Conservation (phyloP, 1,284 basidiomycete genomes). For the Laetiporus sulphureus region DNA sequence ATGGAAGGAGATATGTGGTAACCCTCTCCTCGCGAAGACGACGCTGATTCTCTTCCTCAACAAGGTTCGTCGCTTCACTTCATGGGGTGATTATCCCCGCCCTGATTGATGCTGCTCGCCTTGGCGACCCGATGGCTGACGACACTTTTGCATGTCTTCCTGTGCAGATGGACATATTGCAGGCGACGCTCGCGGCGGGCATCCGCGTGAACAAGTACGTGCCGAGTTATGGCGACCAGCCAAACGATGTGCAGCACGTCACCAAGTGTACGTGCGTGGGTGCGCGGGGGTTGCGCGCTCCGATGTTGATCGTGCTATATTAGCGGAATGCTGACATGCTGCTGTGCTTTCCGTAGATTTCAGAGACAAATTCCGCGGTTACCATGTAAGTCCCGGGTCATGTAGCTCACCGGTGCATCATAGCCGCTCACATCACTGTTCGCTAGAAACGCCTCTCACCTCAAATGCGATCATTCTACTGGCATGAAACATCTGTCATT, state of each 20-base stretch:
- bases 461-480: slow-evolving; percentile 24
- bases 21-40: slow-evolving; percentile 43
- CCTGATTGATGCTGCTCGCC: neutral
- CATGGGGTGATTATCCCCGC: too few species aligned
- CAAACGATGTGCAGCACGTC: slow-evolving; percentile 42
- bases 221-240: slow-evolving; percentile 52
- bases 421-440: neutral
- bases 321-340: too few species aligned
- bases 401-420: neutral
- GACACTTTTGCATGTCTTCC: neutral
- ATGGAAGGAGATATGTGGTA: slow-evolving; percentile 54
- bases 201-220: slow-evolving; percentile 54
- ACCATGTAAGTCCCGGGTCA: slow-evolving; percentile 26
- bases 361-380: slow-evolving; percentile 28
- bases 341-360: slow-evolving; percentile 24
- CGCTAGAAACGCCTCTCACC: slow-evolving; percentile 25
- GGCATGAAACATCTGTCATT: slow-evolving; percentile 29
- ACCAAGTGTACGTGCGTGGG: slow-evolving; percentile 24
- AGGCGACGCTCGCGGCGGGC: slow-evolving; percentile 53
- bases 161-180: slow-evolving; percentile 48
- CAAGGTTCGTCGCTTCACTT: slow-evolving; percentile 47
- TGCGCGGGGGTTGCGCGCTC: neutral
- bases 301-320: too few species aligned
- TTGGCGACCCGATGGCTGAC: neutral
- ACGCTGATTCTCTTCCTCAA: slow-evolving; percentile 62